Base-by-base conservation (phyloP, 164 flowering plant genomes). In the Santalum album region DNA sequence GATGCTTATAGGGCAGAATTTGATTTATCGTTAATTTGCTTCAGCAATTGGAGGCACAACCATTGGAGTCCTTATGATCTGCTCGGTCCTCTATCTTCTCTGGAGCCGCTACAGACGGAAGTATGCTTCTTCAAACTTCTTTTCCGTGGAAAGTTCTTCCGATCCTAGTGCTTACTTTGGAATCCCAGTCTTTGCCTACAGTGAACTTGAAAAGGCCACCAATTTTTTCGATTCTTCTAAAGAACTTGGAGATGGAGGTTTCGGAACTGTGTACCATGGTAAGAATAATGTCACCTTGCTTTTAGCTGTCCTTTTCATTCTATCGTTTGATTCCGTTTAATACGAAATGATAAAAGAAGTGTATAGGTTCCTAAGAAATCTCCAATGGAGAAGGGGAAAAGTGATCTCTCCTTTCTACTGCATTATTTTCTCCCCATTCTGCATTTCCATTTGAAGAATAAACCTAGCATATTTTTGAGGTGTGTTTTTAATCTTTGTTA, bases 211-310 rank as follows among this genome's bases (percentile, higher is more conserved):
- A 52, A 59, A 65, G 50, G 69, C 69, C 29, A 65, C 69, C n/a
- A 23, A 65, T 19, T 17, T 54, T 40, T 65, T 65, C 25, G 47
- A 42, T 18, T n/a, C 47, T 1, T 24, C 58, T n/a, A 65, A 40
- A 27, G 64, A 59, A 42, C 55, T 65, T 22, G 69, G 69, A 12
- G 64, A 65, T 49, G 69, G 69, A 27, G 69, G 69, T 18, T 65
- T 57, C 38, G 75, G 72, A 27, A 64, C 66, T 21, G 75, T 71
- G 17, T 71, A 71, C 53, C 40, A 71, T 42, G 75, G 75, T 63
- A 61, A 66, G n/a, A n/a, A n/a, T 29, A 29, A 9, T 29, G 9
- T 3, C 4, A 29, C 9, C 9, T 3, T 9, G 34, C 34, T 3
- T 29, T 29, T 29, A n/a, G n/a, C 34, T 29, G 34, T 29, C 34